A percentile compares a stretch with the other conserved stretches of the same genome.
Conservation (phyloP, 805 yeast species). For the Metschnikowia koreensis region DNA sequence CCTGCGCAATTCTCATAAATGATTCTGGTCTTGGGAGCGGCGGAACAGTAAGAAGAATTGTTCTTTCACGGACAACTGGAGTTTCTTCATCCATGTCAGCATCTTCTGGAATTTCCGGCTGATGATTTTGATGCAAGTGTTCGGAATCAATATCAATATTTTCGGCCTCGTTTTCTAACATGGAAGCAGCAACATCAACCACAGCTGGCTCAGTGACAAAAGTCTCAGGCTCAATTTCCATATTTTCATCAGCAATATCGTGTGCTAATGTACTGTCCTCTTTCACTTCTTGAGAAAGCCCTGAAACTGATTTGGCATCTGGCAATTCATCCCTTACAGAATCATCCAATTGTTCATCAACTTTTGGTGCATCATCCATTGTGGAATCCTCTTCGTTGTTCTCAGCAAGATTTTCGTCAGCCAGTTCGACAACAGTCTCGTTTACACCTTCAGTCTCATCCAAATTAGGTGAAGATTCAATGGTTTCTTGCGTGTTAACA, state of each 20-base stretch:
- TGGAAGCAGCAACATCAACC: background rate
- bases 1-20: slow-evolving; percentile 5
- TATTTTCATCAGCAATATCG: background rate
- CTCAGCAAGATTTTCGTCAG: no score
- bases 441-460: background rate
- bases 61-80: background rate
- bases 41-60: background rate
- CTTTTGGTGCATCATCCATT: background rate
- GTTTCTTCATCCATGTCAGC: background rate
- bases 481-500: no score
- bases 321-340: background rate
- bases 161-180: no score
- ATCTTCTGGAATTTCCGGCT: background rate
- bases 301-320: background rate
- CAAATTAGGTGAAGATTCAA: no score
- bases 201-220: background rate
- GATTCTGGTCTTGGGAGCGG: slow-evolving; percentile 6
- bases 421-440: no score
- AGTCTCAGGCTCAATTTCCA: background rate
- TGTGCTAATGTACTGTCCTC: background rate
- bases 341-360: background rate
- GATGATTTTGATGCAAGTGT: background rate
- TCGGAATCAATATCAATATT: no score
- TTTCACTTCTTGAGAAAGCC: background rate
- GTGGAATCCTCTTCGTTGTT: background rate